Base-by-base conservation (phyloP, 805 yeast genomes). In the Sugiyamaella mastotermitis region DNA sequence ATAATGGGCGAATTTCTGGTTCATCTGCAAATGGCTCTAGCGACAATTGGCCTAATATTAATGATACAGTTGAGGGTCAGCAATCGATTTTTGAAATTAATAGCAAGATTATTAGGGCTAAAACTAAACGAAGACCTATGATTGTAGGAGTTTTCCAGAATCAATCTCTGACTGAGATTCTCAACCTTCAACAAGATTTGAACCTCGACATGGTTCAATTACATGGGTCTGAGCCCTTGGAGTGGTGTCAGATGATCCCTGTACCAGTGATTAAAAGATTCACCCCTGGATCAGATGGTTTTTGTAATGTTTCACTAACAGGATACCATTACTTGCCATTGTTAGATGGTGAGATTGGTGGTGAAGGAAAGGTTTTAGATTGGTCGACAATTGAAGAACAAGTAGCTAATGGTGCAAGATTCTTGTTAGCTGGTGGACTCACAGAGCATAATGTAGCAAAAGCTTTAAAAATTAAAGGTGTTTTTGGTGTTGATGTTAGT, bases 401-500 rank as follows among this genome's bases (percentile, higher is more conserved):
- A 55, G 68, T 22, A 17, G 44, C 16, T 28, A 43, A 25, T 63
- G 56, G 59, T 4, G 60, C 56, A 8, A 40, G 66, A 31, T 84
- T 71, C 51, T 53, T 92, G 0, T 65, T 92, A 19, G 97, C 97
- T 0, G 98, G 98, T 4, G 98, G 98, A 0, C 66, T 92, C 41
- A 79, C 69, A 0, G 85, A 92, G 0, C 77, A 69, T 1, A 92
- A 88, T 50, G 85, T 92, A 4, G 40, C 42, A 0, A 55, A 57
- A 1, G 94, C 94, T 0, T 44, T 62, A 11, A 30, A 37, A 5
- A 57, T 72, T 9, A 48, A 55, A 0, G 90, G 92, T 17, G 76
- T 83, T n/a, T 55, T 78, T 25, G 97, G 97, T 3, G 90, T 83
- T 18, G 98, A 90, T 61, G 97, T 92, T 5, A 81, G 95, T 52